A percentile compares a stretch with the other conserved stretches of the same genome.
These are phyloP conservation scores for Kalmusia sp. DNA, from an alignment of 2,329 filamentous ascomycete genomes.

Conservation along the genomic window DNA sequence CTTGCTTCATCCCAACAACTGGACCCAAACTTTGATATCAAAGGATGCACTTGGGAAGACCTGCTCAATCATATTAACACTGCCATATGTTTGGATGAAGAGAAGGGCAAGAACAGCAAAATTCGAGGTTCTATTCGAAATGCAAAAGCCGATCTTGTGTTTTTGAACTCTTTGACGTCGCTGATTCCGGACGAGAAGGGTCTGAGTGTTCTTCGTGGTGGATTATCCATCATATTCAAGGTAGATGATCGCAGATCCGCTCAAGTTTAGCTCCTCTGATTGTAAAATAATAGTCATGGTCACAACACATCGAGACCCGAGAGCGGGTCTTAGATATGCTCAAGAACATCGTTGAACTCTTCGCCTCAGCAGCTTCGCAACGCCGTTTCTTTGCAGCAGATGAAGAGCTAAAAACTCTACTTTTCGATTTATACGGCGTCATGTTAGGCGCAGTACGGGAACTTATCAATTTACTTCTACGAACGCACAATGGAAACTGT, in stretches of 20 bases:
- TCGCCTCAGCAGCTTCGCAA: not conserved
- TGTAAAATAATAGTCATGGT: not conserved
- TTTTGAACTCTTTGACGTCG: not conserved
- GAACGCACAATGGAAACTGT: not conserved
- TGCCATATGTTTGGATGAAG: not conserved
- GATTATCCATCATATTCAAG: not conserved
- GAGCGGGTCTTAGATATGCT: not conserved
- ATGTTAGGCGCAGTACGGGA: not conserved
- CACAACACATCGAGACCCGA: not conserved
- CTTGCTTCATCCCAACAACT: not conserved
- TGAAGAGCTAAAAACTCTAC: not conserved
- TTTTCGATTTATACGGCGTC: not conserved
- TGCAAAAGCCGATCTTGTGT: not conserved
- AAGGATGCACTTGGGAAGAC: not conserved
- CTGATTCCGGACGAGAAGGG: conserved; percentile 6
- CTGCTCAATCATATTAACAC: not conserved
- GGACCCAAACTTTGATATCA: not conserved
- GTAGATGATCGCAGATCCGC: too few species aligned
- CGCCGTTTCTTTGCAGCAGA: not conserved
- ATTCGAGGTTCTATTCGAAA: not conserved
- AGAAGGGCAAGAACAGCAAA: not conserved
- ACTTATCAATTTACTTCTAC: not conserved
- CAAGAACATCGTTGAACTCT: not conserved
- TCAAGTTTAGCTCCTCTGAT: not conserved
- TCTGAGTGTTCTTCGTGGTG: not conserved